Base-by-base conservation (phyloP, 140 eudicot genomes). In the Stevia rebaudiana region DNA sequence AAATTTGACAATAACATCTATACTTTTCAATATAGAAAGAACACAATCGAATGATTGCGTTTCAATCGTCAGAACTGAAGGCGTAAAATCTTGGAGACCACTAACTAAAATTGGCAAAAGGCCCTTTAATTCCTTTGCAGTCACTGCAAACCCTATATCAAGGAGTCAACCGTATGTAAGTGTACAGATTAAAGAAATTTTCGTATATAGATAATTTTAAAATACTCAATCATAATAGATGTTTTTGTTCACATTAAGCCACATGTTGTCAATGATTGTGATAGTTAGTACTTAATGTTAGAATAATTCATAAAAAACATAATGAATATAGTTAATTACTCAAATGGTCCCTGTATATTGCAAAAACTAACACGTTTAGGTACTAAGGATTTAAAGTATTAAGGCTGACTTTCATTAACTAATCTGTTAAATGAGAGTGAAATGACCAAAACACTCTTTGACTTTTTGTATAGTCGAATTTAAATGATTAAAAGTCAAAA, bases 1-100 rank as follows among this genome's bases (percentile, higher is more conserved):
- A 76, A 71, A 81, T 50, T 74, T 81, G 49, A 88, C 87, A 55
- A 78, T 73, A 64, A 68, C 49, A 70, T 92, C 86, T 64, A 85
- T 55, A 60, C 96, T 81, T 69, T 71, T 84, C 70, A 92, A 82
- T 74, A 92, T 70, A 65, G 81, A 78, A 35, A 77, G 86, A 85
- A 92, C 79, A 74, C 96, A 88, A 50, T 88, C 96, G 81, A 59
- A 92, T 35, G 98, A 79, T 19, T 81, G 95, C 66, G 78, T 68
- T 73, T 91, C 98, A 53, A 50, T 69, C 28, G 80, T 70, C 54
- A 75, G 72, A 65, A 73, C 51, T 73, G 74, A 75, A 28, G 86
- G 83, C 36, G 80, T 61, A 67, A 87, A 79, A 51, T 85, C 98
- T 55, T 84, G 83, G 55, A 88, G 78, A 68, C 96, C 85, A 67